phyloP scores from a whole-genome alignment of 2,329 filamentous ascomycete species.

The Emmonsiellopsis sp. region DNA sequence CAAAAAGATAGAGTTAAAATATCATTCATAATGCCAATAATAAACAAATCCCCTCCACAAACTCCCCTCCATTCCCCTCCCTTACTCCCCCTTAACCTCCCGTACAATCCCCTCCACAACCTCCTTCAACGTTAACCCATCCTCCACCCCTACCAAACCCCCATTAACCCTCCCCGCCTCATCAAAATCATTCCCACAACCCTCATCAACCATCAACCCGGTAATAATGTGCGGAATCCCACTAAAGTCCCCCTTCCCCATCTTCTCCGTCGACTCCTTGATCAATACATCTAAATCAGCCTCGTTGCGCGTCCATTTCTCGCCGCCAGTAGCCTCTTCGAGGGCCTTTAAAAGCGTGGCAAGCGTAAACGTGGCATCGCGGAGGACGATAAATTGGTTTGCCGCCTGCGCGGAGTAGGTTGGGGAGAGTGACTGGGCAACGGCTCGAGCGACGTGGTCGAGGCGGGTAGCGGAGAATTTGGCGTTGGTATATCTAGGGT shows the following conservation, averaged over 20 bases:
- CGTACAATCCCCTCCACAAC: constrained; percentile 1
- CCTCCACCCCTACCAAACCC: constrained; percentile 3
- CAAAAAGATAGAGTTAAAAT: too few species aligned
- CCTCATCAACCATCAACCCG: constrained; percentile 4
- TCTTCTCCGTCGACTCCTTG: constrained; percentile 5
- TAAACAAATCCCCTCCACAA: too few species aligned
- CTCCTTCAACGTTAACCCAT: neutral
- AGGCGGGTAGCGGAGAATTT: constrained; percentile 15
- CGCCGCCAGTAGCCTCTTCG: constrained; percentile 9
- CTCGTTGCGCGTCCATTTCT: constrained; percentile 6
- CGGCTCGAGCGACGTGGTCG: constrained; percentile 10
- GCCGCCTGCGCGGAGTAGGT: constrained; percentile 8
- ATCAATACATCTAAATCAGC: constrained; percentile 7
- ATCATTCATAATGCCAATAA: too few species aligned
- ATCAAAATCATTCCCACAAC: constrained; percentile 10
- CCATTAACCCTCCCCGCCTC: constrained; percentile 8
- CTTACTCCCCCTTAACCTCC: neutral
- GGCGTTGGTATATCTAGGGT: constrained; percentile 12
- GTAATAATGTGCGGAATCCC: constrained; percentile 6
- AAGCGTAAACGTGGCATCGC: constrained; percentile 5
- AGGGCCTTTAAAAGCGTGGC: constrained; percentile 6
- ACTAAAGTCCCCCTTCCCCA: constrained; percentile 9
- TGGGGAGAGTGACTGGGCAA: constrained; percentile 13
- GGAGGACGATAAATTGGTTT: constrained; percentile 9
- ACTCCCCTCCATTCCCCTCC: too few species aligned